Evolutionary conservation across 169 alveolate species (phyloP), one percentile per base, ranked within the genome.

Genomic region (Cryptosporidium sp.): DNA sequence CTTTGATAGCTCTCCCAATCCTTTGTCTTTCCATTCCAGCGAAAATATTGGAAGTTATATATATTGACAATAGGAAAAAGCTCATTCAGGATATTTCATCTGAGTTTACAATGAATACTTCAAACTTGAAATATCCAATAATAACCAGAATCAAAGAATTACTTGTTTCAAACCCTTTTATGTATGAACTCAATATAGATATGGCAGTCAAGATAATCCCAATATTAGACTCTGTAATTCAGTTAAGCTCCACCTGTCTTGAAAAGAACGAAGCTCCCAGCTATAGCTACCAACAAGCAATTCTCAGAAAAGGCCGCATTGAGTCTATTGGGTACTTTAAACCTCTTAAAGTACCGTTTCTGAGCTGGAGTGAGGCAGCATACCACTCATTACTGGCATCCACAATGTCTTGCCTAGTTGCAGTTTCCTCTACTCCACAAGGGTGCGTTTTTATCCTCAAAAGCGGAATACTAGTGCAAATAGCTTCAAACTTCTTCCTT

Each of bases 1-100:
- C 75, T 59, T 48, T 80, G n/a, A 43, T 80, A n/a, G 61, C 89
- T 16, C 41, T 80, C 6, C 65, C 74, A 62, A 80, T 80, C n/a
- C 48, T 67, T 7, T 37, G 80, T 62, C 35, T 80, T 16, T 39
- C 39, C 51, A 80, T 80, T 37, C 89, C 89, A 16, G 70, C 89
- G 14, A 41, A 62, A 16, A 59, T 80, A 29, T 1, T 80, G 23
- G 89, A 80, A 39, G 62, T 45, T n/a, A 16, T 80, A 12, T 80
- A 62, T 33, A 9, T 48, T 6, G 75, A 80, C 21, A 80, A 80
- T 39, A 62, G 62, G 74, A 65, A 59, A 48, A 62, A 41, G 33
- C 61, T 80, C 21, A 69, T 62, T 21, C 71, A 41, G 23, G 73
- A 62, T 45, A 37, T 67, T 0, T 23, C 73, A 12, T 80, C 89